Conservation (phyloP, 345 rosid species). For the Bruguiera parviflora region DNA sequence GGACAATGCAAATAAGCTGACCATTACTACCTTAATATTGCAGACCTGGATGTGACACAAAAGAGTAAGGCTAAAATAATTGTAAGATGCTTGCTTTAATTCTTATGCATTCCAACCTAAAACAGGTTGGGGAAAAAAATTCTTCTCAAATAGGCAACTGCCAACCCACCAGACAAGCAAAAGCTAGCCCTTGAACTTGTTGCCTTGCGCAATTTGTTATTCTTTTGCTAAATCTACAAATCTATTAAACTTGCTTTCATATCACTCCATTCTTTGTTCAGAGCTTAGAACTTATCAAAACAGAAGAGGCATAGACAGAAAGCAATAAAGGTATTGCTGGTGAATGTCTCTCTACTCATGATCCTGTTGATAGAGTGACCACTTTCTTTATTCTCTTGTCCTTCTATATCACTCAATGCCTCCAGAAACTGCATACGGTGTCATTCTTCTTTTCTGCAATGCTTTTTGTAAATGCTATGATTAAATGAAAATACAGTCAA, state of each 20-base stretch:
- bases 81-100: neutral
- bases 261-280: no score
- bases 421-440: no score
- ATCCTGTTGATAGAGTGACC: no score
- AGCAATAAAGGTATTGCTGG: no score
- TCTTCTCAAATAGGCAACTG: neutral
- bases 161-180: neutral
- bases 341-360: no score
- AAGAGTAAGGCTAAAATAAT: neutral
- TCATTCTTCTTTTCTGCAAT: no score
- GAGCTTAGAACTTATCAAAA: neutral
- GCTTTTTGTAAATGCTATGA: no score
- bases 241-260: neutral
- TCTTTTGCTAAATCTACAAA: neutral
- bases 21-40: neutral
- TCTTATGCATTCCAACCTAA: neutral
- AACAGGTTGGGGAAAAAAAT: no score
- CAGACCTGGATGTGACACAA: neutral
- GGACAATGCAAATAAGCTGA: neutral
- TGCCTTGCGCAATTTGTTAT: neutral
- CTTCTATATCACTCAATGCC: no score
- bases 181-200: neutral
- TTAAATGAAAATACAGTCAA: no score
- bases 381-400: no score
- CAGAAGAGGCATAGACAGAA: neutral